phyloP scores from a whole-genome alignment of 129 eudicot species.

The Daucus carota region DNA sequence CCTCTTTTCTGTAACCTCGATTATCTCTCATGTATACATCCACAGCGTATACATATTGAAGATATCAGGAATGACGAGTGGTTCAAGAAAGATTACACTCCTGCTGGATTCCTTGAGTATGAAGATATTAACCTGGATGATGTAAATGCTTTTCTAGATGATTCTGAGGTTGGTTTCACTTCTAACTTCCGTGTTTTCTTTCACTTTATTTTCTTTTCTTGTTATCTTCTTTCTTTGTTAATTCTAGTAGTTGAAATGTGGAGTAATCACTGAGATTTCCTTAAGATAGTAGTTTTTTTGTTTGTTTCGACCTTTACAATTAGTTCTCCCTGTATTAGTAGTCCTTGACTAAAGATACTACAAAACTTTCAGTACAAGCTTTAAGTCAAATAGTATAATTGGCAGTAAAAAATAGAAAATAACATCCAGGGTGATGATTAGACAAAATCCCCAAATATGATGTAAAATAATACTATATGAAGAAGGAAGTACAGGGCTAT shows the following conservation, averaged over 20 bases:
- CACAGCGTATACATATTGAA: conserved; percentile 80
- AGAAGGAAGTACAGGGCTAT: background rate
- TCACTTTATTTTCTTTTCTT: background rate
- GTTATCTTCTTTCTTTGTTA: background rate
- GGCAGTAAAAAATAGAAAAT: background rate
- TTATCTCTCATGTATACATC: conserved; percentile 3
- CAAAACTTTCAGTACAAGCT: background rate
- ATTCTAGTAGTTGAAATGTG: background rate
- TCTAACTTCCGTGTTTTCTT: background rate
- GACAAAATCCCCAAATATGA: background rate
- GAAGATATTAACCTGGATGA: conserved; percentile 98
- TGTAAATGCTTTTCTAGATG: conserved; percentile 92
- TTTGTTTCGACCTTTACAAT: background rate
- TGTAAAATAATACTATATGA: background rate
- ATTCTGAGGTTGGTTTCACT: conserved; percentile 61
- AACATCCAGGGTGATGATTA: background rate
- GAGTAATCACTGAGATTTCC: background rate
- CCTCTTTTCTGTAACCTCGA: background rate
- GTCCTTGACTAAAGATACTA: background rate
- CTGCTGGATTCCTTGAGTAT: conserved; percentile 65
- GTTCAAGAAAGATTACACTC: conserved; percentile 76
- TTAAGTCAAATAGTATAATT: background rate
- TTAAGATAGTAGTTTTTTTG: background rate
- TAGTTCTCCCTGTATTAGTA: background rate
- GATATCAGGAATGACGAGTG: conserved; percentile 90